These are phyloP conservation scores for Blastobotrys petasosporus DNA, from an alignment of 1,139 yeast species.

Conservation along the genomic window DNA sequence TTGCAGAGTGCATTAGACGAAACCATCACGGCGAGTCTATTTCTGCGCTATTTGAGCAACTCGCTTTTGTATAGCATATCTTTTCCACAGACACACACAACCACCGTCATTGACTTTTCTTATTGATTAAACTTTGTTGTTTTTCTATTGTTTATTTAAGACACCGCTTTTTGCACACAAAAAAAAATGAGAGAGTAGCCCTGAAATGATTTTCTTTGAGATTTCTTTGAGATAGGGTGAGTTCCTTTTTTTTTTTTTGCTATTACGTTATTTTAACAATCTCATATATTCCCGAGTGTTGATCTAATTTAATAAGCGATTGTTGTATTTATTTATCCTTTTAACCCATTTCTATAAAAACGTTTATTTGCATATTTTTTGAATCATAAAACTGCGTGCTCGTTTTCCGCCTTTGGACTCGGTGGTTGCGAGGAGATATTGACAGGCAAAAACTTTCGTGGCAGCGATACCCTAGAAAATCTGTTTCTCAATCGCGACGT, in stretches of 20 bases:
- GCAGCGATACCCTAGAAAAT: conserved; percentile 81
- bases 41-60: conserved; percentile 82
- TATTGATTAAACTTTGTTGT: not conserved
- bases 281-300: too few relatives aligned
- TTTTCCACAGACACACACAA: not conserved
- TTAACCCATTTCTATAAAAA: not conserved
- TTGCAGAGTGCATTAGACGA: conserved; percentile 97
- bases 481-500: conserved; percentile 75
- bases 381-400: conserved; percentile 2
- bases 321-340: not conserved
- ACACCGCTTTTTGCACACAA: too few relatives aligned
- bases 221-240: conserved; percentile 10
- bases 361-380: conserved; percentile 2
- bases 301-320: too few relatives aligned
- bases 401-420: conserved; percentile 6
- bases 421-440: conserved; percentile 21
- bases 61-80: conserved; percentile 34
- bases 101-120: not conserved
- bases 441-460: conserved; percentile 48
- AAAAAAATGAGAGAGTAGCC: not conserved
- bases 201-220: conserved; percentile 1
- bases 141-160: conserved; percentile 4
- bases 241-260: too few relatives aligned
- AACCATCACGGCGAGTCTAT: conserved; percentile 97
- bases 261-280: too few relatives aligned